Evolutionary conservation across 2,329 filamentous ascomycete species (phyloP).

Genomic region (Zelopaecilomyces penicillatus): DNA sequence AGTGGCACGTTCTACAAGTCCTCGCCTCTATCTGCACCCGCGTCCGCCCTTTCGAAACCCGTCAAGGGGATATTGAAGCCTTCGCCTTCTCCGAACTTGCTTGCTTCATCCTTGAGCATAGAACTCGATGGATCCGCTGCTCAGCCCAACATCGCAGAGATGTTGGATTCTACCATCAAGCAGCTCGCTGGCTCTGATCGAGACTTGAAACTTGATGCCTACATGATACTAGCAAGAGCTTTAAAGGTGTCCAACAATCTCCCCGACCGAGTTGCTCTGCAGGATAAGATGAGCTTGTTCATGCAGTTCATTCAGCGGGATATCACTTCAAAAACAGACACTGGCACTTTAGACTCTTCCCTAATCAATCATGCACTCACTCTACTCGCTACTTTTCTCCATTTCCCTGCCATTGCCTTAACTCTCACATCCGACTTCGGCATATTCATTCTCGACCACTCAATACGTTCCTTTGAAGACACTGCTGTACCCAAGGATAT

Average conservation of each 20-base stretch:
- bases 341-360: conserved; percentile 53
- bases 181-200: conserved; percentile 70
- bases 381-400: conserved; percentile 68
- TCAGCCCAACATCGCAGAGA: conserved; percentile 57
- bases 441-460: conserved; percentile 70
- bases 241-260: conserved; percentile 76
- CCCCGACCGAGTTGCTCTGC: conserved; percentile 64
- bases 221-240: conserved; percentile 67
- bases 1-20: conserved; percentile 28
- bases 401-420: conserved; percentile 61
- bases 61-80: conserved; percentile 72
- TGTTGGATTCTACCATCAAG: conserved; percentile 78
- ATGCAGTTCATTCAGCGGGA: conserved; percentile 80
- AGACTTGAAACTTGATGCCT: conserved; percentile 72
- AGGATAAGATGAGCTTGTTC: conserved; percentile 67
- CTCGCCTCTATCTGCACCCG: conserved; percentile 32
- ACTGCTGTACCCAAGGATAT: conserved; percentile 64
- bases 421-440: conserved; percentile 72
- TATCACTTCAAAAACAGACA: conserved; percentile 51
- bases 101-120: conserved; percentile 32
- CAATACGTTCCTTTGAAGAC: conserved; percentile 66
- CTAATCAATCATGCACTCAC: conserved; percentile 71
- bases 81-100: conserved; percentile 39
- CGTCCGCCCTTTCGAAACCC: conserved; percentile 35
- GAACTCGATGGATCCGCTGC: conserved; percentile 30